These are phyloP conservation scores for Pseudonitzschia delicatissima DNA, from an alignment of 108 stramenopile species.

Conservation along the genomic window DNA sequence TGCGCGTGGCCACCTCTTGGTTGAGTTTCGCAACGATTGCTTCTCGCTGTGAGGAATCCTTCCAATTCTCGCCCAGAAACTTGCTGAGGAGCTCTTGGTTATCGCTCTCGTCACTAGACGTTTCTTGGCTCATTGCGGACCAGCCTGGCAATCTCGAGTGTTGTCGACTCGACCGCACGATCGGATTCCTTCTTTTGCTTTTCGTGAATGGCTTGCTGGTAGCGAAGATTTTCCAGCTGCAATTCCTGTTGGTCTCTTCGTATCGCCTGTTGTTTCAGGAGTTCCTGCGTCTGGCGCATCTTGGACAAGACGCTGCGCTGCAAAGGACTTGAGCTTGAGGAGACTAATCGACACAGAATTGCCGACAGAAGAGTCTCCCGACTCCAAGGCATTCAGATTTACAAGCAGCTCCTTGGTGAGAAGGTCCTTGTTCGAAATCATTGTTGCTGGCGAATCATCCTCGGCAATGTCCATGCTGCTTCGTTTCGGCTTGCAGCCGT, in stretches of 20 bases:
- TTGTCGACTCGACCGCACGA: neutral
- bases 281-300: slow-evolving; percentile 9
- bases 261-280: slow-evolving; percentile 7
- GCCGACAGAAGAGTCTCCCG: neutral
- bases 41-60: slow-evolving; percentile 12
- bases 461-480: neutral
- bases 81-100: neutral
- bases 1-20: slow-evolving; percentile 23
- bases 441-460: neutral
- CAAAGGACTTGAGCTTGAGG: slow-evolving; percentile 26
- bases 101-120: neutral
- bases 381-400: neutral
- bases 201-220: slow-evolving; percentile 25
- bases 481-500: too few species aligned
- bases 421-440: neutral
- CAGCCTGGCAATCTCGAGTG: slow-evolving; percentile 1
- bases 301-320: slow-evolving; percentile 26
- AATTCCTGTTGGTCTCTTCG: slow-evolving; percentile 16
- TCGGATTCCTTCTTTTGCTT: neutral
- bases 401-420: neutral
- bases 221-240: slow-evolving; percentile 23
- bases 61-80: slow-evolving; percentile 16
- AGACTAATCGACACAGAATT: slow-evolving; percentile 15
- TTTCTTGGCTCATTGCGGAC: neutral
- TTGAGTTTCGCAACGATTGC: slow-evolving; percentile 15